Evolutionary conservation across 495 filamentous ascomycete genomes (phyloP).

Genomic region (Talaromyces borbonicus): DNA sequence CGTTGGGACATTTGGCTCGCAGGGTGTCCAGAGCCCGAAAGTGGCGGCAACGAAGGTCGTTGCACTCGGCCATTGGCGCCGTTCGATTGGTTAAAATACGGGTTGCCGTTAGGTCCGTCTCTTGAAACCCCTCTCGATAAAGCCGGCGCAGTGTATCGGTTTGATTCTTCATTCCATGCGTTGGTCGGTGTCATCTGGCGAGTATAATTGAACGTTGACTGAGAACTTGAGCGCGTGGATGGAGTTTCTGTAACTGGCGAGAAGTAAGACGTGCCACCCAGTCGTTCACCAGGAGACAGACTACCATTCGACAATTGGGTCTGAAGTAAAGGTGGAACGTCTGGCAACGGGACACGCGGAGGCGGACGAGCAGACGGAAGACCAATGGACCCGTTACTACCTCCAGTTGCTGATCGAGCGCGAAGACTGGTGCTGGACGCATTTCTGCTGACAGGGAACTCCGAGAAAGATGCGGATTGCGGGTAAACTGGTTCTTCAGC

Average conservation of each 20-base stretch:
- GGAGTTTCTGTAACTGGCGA: slow-evolving; percentile 81
- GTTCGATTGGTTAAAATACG: slow-evolving; percentile 33
- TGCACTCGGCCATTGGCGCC: slow-evolving; percentile 56
- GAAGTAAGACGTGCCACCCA: slow-evolving; percentile 71
- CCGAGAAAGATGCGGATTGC: slow-evolving; percentile 33
- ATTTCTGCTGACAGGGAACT: slow-evolving; percentile 61
- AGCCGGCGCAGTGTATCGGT: slow-evolving; percentile 80
- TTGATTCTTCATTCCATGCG: slow-evolving; percentile 54
- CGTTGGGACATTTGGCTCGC: slow-evolving; percentile 42
- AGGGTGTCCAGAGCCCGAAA: slow-evolving; percentile 50
- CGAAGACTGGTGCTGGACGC: slow-evolving; percentile 71
- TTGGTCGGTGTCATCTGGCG: slow-evolving; percentile 55
- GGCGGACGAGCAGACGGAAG: slow-evolving; percentile 46
- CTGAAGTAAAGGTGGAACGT: slow-evolving; percentile 58
- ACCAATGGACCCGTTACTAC: slow-evolving; percentile 45
- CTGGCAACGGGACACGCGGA: slow-evolving; percentile 53
- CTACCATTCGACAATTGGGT: slow-evolving; percentile 50
- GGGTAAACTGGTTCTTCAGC: slow-evolving; percentile 60
- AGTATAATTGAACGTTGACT: slow-evolving; percentile 65
- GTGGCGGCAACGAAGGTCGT: slow-evolving; percentile 73
- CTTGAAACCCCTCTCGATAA: slow-evolving; percentile 68
- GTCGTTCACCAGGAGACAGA: slow-evolving; percentile 41
- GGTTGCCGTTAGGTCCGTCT: slow-evolving; percentile 55
- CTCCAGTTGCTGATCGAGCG: slow-evolving; percentile 67
- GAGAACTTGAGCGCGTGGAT: slow-evolving; percentile 75